Conservation (phyloP, 2,329 filamentous ascomycete species). For the Parafenestella ontariensis region DNA sequence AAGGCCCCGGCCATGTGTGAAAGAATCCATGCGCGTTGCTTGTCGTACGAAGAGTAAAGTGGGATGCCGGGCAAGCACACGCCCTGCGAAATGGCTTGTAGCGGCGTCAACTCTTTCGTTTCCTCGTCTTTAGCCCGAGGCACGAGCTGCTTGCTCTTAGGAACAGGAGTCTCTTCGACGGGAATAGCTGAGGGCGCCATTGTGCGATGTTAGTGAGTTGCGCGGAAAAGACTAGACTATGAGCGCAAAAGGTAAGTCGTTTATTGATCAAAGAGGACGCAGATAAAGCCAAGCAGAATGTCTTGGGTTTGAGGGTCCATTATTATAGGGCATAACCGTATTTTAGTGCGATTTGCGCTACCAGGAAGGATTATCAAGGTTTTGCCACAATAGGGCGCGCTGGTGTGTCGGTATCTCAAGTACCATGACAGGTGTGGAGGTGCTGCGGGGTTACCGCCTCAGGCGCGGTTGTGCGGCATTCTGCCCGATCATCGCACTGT, state of each 20-base stretch:
- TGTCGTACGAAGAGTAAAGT: constrained; percentile 59
- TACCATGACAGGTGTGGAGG: background rate
- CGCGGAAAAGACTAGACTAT: background rate
- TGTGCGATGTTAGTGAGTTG: background rate
- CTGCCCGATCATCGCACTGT: background rate
- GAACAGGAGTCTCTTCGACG: constrained; percentile 8
- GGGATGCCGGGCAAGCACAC: constrained; percentile 62
- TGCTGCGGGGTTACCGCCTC: background rate
- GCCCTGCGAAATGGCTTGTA: constrained; percentile 57
- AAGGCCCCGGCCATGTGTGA: constrained; percentile 72
- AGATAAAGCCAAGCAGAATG: background rate
- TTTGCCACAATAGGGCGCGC: background rate
- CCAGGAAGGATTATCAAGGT: background rate
- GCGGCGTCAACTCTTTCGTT: constrained; percentile 38
- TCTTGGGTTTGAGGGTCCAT: no score
- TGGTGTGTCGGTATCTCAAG: background rate
- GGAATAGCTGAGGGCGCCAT: constrained; percentile 46
- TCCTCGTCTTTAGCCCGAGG: constrained; percentile 27
- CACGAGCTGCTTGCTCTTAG: constrained; percentile 26
- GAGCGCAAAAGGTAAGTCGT: background rate
- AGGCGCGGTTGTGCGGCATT: background rate
- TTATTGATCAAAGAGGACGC: background rate
- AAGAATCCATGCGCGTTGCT: constrained; percentile 69
- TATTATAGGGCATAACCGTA: no score
- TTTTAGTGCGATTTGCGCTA: background rate